phyloP scores from a whole-genome alignment of 495 filamentous ascomycete genomes.

The Aspergillus sparsus region DNA sequence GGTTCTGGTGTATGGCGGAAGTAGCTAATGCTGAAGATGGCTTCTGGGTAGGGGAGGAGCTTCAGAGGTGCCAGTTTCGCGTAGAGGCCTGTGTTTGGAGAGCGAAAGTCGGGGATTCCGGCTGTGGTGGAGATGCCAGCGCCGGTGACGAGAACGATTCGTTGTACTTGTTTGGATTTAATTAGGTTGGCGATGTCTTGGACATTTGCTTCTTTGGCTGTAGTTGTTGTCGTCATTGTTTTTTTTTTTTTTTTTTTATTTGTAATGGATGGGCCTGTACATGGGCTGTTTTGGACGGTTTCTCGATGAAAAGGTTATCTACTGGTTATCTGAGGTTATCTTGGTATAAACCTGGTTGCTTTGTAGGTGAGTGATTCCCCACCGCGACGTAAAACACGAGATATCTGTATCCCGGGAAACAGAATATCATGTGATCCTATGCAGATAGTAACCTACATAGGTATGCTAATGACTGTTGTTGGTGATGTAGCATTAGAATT shows the following conservation, averaged over 20 bases:
- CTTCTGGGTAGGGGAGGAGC: slow-evolving; percentile 74
- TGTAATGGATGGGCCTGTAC: no score
- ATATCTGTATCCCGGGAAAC: no score
- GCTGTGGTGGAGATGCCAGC: slow-evolving; percentile 59
- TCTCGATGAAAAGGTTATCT: background rate
- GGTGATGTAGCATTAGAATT: no score
- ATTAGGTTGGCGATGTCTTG: slow-evolving; percentile 24
- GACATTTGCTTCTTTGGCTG: background rate
- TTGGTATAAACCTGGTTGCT: background rate
- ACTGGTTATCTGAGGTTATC: no score
- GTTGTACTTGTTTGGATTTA: slow-evolving; percentile 20
- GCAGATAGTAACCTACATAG: no score
- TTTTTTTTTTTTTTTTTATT: background rate
- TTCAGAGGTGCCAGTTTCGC: slow-evolving; percentile 75
- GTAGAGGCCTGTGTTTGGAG: slow-evolving; percentile 75
- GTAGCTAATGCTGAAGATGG: slow-evolving; percentile 74
- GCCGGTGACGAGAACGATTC: slow-evolving; percentile 31
- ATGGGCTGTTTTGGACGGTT: no score
- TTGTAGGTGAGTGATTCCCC: no score
- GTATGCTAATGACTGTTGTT: no score
- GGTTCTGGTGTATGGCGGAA: slow-evolving; percentile 76
- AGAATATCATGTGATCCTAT: no score
- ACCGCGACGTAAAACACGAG: no score
- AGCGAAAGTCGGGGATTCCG: slow-evolving; percentile 78
- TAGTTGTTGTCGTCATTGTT: background rate